Conservation (phyloP, 306 rosid species). For the Dicorynia guianensis region DNA sequence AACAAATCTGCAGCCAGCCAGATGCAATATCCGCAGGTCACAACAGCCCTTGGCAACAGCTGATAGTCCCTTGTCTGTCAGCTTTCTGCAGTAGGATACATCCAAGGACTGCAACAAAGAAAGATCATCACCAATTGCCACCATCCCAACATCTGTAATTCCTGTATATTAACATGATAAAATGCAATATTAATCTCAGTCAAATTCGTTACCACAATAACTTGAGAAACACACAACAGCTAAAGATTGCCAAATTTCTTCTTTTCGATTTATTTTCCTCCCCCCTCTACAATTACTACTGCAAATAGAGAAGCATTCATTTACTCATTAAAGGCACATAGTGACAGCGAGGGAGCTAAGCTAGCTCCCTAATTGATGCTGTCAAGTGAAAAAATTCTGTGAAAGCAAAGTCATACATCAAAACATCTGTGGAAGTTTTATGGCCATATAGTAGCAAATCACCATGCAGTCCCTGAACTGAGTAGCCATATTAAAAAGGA, state of each 20-base stretch:
- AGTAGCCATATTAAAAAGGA: not conserved
- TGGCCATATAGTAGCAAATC: not conserved
- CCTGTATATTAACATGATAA: slow-evolving; percentile 57
- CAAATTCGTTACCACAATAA: not conserved
- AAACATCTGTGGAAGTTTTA: no score
- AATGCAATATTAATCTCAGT: slow-evolving; percentile 25
- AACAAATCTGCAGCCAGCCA: slow-evolving; percentile 79
- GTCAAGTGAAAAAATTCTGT: not conserved
- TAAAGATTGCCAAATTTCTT: slow-evolving; percentile 4
- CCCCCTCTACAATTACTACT: not conserved
- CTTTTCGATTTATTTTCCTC: no score
- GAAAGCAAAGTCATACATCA: not conserved
- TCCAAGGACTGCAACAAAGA: slow-evolving; percentile 77
- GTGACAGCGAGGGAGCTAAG: not conserved
- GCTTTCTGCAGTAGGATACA: slow-evolving; percentile 84
- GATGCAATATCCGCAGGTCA: slow-evolving; percentile 65
- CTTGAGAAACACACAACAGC: not conserved
- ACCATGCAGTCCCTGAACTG: not conserved
- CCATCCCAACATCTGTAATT: slow-evolving; percentile 76
- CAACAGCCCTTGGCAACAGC: slow-evolving; percentile 85
- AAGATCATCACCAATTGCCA: slow-evolving; percentile 76
- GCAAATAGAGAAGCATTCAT: not conserved
- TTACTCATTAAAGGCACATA: not conserved
- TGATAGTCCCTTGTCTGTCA: slow-evolving; percentile 80
- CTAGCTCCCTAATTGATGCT: not conserved